Evolutionary conservation across 2,329 filamentous ascomycete species (phyloP), one percentile per base, ranked within the genome.

Genomic region (Diaporthe velutina): DNA sequence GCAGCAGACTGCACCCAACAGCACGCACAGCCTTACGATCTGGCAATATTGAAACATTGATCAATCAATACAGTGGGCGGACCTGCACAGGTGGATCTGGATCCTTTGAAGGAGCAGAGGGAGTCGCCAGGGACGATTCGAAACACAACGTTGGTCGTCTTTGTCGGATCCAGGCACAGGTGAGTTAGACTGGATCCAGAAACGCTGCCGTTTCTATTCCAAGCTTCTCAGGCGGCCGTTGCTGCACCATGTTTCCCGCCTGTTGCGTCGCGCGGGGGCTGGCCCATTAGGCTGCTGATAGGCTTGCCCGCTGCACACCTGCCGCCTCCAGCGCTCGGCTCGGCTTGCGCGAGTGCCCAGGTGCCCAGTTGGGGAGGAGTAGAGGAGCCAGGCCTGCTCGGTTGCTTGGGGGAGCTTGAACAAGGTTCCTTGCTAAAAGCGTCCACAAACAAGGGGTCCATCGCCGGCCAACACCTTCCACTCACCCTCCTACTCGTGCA

Each of bases 141-240:
- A 68, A 68, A 68, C 64, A 40, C 61, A 52, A 38, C 15, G 45
- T 52, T 52, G 61, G 42, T 45, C 42, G 35, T 50, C 61, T 38
- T 52, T 67, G 30, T 67, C 61, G 19, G 33, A 52, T 19, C 13
- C 22, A 52, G 42, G 61, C 33, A 67, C 25, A 13, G 38, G 6
- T n/a, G n/a, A 67, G 61, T 45, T 67, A 50, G 64, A 12, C 48
- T 68, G 45, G 22, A 45, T 17, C 45, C 52, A 55, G 52, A 71
- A 71, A 55, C 52, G 38, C 48, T 40, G 13, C 19, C 38, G 64
- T 54, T 68, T 68, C 64, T 68, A 40, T 68, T 54, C 64, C 33
- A 22, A 52, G 48, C 42, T 68, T 54, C 64, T 68, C 64, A 68
- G 48, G 64, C 64, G 64, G 64, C 64, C 48, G 64, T 68, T 40